Evolutionary conservation across 306 rosid genomes (phyloP), one percentile per base, ranked within the genome.

Genomic region (Castanea crenata): DNA sequence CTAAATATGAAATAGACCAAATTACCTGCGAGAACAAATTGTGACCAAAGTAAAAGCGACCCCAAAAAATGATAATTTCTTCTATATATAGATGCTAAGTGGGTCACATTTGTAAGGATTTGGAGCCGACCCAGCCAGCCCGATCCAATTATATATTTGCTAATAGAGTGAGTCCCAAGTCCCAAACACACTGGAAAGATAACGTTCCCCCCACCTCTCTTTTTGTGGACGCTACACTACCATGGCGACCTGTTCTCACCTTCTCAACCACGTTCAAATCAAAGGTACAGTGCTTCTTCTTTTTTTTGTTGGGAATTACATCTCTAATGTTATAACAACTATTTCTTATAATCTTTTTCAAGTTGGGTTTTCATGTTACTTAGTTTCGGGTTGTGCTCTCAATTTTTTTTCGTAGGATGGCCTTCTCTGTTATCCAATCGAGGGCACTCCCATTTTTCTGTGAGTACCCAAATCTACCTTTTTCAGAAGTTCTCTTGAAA

Each of bases 191-290:
- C 46, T 41, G 46, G 29, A 7, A 38, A 44, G 80, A 76, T 76
- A 70, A 71, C 69, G 52, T 71, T 63, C 34, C 29, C 8, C 65
- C 20, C 11, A 14, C 57, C 12, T 71, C 72, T 35, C 57, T 75
- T 57, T 18, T 38, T 19, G 59, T 19, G 59, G 29, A 3, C 23
- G 11, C 31, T 34, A 32, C 7, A 18, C 19, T 49, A 38, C 78
- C 21, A 83, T 85, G 88, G 81, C 87, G 25, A 38, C 79, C 67
- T 68, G 64, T 71, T 77, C 79, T 32, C 68, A 78, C 69, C 84
- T 82, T 41, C 83, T 82, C 81, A 71, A 46, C 62, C 76, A 70
- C 52, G 71, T 61, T 77, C 83, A 79, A 14, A 70, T 65, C 74
- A 77, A 69, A 82, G 91, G 91, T 87, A 73, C 41, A 31, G 1